phyloP scores from a whole-genome alignment of 345 rosid species.

The Toxicodendron radicans region DNA sequence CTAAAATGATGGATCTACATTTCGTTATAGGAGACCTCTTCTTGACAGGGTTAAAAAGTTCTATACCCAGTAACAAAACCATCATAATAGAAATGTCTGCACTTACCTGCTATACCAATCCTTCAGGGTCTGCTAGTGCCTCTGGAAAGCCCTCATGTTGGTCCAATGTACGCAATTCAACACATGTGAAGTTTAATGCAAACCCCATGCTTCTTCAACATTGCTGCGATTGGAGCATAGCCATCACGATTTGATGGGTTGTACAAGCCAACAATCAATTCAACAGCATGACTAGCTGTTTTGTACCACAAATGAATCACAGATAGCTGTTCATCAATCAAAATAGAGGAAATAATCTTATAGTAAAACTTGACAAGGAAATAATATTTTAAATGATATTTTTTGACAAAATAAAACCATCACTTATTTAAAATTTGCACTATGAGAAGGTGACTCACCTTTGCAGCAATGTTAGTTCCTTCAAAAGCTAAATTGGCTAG shows the following conservation, averaged over 20 bases:
- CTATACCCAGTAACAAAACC: too few relatives aligned
- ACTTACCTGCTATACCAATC: slow-evolving; percentile 81
- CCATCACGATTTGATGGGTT: slow-evolving; percentile 87
- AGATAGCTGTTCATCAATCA: slow-evolving; percentile 68
- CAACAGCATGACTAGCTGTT: slow-evolving; percentile 77
- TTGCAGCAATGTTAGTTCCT: slow-evolving; percentile 60
- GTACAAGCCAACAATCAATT: slow-evolving; percentile 81
- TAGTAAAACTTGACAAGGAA: too few relatives aligned
- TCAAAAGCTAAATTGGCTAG: slow-evolving; percentile 82
- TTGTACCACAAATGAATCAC: slow-evolving; percentile 78
- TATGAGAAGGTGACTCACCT: slow-evolving; percentile 44
- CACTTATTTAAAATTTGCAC: too few relatives aligned
- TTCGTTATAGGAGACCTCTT: too few relatives aligned
- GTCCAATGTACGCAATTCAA: slow-evolving; percentile 49
- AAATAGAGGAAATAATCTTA: slow-evolving; percentile 35
- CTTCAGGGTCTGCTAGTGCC: slow-evolving; percentile 65
- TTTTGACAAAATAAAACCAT: slow-evolving; percentile 25
- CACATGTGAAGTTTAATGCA: slow-evolving; percentile 55
- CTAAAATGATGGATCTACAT: too few relatives aligned
- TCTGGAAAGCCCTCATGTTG: slow-evolving; percentile 56
- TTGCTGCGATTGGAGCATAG: slow-evolving; percentile 61
- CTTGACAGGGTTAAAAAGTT: too few relatives aligned
- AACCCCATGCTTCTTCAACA: slow-evolving; percentile 69
- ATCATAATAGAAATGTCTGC: neutral
- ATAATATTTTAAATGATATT: too few relatives aligned